Base-by-base conservation (phyloP, 495 filamentous ascomycete genomes). In the Penicillium pulvis region DNA sequence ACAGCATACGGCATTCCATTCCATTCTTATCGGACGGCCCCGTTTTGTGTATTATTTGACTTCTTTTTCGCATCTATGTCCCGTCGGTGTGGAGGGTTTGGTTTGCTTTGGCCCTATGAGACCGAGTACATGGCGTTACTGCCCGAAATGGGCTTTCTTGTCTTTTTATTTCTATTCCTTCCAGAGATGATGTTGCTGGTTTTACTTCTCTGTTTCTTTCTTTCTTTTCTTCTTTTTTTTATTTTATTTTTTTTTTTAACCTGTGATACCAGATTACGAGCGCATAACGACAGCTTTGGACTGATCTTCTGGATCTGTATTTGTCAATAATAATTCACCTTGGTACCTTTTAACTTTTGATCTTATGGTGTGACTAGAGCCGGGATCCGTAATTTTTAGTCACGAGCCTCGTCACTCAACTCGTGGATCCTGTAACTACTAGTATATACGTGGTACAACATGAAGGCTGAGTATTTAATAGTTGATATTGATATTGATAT, bases 231-330 rank as follows among this genome's bases (percentile, higher is more conserved):
- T 59, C 39, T 41, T 41, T 17, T 17, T 17, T 4, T 17, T 56
- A 50, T 17, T 59, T 56, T 58, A 55, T 55, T 16, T 41, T 41
- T 41, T 17, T 55, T 19, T 51, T 36, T 59, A 52, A 53, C 61
- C 59, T 61, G 64, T 65, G 71, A 76, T 74, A 76, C 71, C 73
- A 76, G 66, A 65, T 69, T 73, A 75, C 58, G 66, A 71, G 68
- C 72, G 51, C 45, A 43, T 53, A 63, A 70, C 60, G 72, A 72
- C 49, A 59, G 33, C 26, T 58, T 28, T 45, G 41, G 42, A 47
- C 24, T 30, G 6, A 55, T 65, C 61, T 70, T 68, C 67, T 75
- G 55, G 62, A 62, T 59, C 62, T 72, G 64, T 72, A 71, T 69
- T 69, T 72, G 61, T 69, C 64, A 62, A 69, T 62, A 66, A 68